Conservation (phyloP, 768 basidiomycete genomes). For the Leccinum imitatum region DNA sequence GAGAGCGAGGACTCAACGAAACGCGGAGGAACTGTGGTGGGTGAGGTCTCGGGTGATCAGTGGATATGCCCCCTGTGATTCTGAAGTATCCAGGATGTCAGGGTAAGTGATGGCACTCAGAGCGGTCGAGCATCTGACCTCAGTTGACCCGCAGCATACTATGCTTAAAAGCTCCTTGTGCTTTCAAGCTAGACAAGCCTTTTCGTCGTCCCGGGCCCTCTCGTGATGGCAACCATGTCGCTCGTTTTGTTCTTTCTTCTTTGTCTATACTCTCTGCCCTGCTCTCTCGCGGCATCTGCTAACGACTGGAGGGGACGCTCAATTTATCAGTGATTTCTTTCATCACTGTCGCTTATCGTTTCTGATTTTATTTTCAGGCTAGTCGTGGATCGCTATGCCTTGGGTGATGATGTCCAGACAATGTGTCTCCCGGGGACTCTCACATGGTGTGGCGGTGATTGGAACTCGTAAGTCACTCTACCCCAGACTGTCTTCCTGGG, state of each 20-base stretch:
- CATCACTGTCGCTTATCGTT: not conserved
- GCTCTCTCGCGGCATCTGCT: conserved; percentile 10
- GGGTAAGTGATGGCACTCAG: not conserved
- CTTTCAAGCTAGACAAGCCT: not conserved
- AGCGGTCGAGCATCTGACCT: not conserved
- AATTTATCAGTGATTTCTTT: conserved; percentile 13
- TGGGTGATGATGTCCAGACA: not conserved
- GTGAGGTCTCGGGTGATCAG: not conserved
- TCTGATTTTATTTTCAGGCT: conserved; percentile 6
- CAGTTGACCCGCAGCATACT: not conserved
- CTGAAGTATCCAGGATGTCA: not conserved
- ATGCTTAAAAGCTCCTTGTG: not conserved
- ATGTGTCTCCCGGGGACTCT: conserved; percentile 12
- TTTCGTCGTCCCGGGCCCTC: not conserved
- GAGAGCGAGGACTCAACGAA: no score
- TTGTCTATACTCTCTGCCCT: not conserved
- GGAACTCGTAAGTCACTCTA: conserved; percentile 9
- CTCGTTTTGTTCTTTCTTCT: conserved; percentile 4
- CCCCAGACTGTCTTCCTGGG: not conserved
- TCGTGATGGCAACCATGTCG: conserved; percentile 2
- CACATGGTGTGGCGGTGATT: conserved; percentile 20
- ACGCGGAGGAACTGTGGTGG: not conserved
- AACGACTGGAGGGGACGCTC: conserved; percentile 17
- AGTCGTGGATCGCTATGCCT: conserved; percentile 15
- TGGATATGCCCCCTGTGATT: not conserved